A percentile compares a stretch with the other conserved stretches of the same genome.
Conservation (phyloP, 805 yeast species). For the Suhomyces vadensis region DNA sequence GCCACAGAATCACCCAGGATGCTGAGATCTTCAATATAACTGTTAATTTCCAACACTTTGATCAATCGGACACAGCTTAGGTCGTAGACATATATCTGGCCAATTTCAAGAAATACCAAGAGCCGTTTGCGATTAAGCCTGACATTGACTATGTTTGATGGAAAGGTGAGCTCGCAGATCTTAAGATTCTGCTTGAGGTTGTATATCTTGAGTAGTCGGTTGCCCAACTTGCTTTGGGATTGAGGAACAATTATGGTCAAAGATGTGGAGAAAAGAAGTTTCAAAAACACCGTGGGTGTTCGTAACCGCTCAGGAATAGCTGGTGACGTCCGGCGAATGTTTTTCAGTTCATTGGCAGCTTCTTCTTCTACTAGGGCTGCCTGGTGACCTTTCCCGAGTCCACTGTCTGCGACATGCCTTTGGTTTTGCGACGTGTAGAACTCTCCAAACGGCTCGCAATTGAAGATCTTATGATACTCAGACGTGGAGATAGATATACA, state of each 20-base stretch:
- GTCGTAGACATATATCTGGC: constrained; percentile 86
- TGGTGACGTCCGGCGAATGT: not conserved
- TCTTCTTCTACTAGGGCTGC: not conserved
- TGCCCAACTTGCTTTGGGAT: constrained; percentile 20
- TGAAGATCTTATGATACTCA: constrained; percentile 37
- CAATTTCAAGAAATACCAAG: constrained; percentile 67
- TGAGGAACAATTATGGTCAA: constrained; percentile 42
- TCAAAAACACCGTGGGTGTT: constrained; percentile 30
- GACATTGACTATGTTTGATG: constrained; percentile 69
- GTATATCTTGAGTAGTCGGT: constrained; percentile 37
- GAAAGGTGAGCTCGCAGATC: constrained; percentile 88
- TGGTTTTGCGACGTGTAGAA: constrained; percentile 28
- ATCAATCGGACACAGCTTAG: constrained; percentile 84
- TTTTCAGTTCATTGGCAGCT: not conserved
- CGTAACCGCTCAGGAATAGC: not conserved
- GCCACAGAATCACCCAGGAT: not conserved
- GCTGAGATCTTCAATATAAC: constrained; percentile 3
- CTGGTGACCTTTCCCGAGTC: too few relatives aligned
- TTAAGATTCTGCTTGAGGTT: constrained; percentile 43
- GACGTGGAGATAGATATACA: constrained; percentile 39
- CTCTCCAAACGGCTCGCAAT: constrained; percentile 49
- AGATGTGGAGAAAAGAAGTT: constrained; percentile 44
- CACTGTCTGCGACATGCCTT: not conserved
- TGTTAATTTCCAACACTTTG: constrained; percentile 35
- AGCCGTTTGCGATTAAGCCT: constrained; percentile 80